Evolutionary conservation across 257 asterid species (phyloP), one percentile per base, ranked within the genome.

Genomic region (Prunella vulgaris): DNA sequence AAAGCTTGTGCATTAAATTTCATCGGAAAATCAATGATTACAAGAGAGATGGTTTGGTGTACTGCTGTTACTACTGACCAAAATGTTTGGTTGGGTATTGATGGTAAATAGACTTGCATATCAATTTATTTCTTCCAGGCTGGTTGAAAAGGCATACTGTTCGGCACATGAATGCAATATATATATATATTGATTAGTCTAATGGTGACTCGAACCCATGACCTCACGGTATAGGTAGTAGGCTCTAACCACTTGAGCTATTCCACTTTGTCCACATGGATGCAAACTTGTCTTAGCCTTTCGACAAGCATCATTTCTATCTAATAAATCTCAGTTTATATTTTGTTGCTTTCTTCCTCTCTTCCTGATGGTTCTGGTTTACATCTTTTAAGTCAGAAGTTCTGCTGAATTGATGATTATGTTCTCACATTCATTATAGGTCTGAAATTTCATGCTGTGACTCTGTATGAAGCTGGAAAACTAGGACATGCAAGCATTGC

Each of bases 401-500:
- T 52, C 44, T 46, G 44, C 56, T 68, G 66, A 69, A 62, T 25
- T 35, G 20, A 70, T 66, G 24, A 33, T 61, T 46, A 25, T 76
- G 64, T 56, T 76, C 68, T 70, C 30, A 40, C 44, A 74, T 42
- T 63, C 27, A 25, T 72, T 66, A 46, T 89, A 94, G 99, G 99
- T 78, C 83, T 94, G 61, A 94, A 94, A 79, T 89, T 95, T 73
- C 99, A 94, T 80, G 99, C 99, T 37, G 97, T 94, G 79, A 94
- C 96, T 62, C 82, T 94, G 68, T 94, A 94, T 76, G 99, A 94
- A 85, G 99, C 99, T 18, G 99, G 99, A 59, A 94, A 94, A 80
- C 89, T 94, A 33, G 96, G 95, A 70, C 86, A 89, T 85, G 88
- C 90, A 64, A 83, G 95, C 83, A 94, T 94, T 70, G 78, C 84